phyloP scores from a whole-genome alignment of 2,329 filamentous ascomycete species.

The Neofusicoccum cordaticola region DNA sequence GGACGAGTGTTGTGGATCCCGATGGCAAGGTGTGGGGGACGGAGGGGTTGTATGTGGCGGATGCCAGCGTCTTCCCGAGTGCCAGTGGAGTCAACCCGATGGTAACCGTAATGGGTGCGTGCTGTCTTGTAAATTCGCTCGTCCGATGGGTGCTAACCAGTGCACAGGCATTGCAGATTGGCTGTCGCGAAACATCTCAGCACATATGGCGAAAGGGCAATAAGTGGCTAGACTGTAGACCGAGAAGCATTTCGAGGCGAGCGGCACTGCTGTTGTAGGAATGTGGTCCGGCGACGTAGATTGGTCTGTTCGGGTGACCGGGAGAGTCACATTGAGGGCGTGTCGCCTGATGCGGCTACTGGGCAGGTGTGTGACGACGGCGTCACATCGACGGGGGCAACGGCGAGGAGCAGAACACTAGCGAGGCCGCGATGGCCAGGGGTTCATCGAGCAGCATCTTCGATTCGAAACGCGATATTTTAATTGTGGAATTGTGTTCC shows the following conservation, averaged over 20 bases:
- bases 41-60: conserved; percentile 65
- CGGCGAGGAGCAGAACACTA: not conserved
- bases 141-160: not conserved
- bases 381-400: not conserved
- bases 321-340: not conserved
- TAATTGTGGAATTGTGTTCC: not conserved
- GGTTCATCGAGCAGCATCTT: not conserved
- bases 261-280: not conserved
- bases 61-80: conserved; percentile 72
- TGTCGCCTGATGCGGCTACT: conserved; percentile 8
- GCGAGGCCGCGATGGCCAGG: not conserved
- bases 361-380: not conserved
- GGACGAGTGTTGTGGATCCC: conserved; percentile 44
- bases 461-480: not conserved
- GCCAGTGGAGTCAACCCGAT: conserved; percentile 81
- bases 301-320: not conserved
- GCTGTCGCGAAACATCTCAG: conserved; percentile 31
- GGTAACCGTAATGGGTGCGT: conserved; percentile 64
- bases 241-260: not conserved
- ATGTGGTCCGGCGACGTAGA: not conserved
- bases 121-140: conserved; percentile 1
- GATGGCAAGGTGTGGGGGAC: conserved; percentile 59
- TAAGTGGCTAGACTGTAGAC: conserved; percentile 7
- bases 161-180: conserved; percentile 34
- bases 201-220: conserved; percentile 22